A percentile compares a stretch with the other conserved stretches of the same genome.
These are phyloP conservation scores for Tylopilus balloui DNA, from an alignment of 768 basidiomycete genomes.

Conservation along the genomic window DNA sequence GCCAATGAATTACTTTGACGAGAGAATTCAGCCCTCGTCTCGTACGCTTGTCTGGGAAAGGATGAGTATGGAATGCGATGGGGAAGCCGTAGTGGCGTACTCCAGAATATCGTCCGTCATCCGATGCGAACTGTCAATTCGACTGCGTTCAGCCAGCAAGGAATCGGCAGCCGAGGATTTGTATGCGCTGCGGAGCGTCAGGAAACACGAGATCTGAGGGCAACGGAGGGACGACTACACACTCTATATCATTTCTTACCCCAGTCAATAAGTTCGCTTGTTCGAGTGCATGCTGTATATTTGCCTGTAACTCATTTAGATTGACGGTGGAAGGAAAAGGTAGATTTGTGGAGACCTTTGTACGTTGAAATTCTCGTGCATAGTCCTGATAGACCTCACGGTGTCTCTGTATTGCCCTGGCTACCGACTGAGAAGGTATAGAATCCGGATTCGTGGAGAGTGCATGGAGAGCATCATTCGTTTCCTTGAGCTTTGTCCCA, in stretches of 20 bases:
- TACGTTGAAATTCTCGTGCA: conserved; percentile 75
- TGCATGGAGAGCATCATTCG: conserved; percentile 71
- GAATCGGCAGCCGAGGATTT: conserved; percentile 87
- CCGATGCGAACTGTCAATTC: conserved; percentile 87
- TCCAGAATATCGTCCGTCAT: conserved; percentile 92
- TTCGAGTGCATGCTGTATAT: conserved; percentile 78
- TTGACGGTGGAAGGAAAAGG: not conserved
- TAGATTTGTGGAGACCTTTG: conserved; percentile 52
- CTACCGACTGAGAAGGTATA: conserved; percentile 75
- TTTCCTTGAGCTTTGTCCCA: conserved; percentile 70
- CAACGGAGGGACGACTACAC: conserved; percentile 22
- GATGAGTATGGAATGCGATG: not conserved
- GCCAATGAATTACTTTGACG: conserved; percentile 72
- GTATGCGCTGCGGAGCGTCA: conserved; percentile 61
- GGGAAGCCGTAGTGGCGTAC: conserved; percentile 41
- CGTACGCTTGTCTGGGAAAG: conserved; percentile 82
- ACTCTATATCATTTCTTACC: conserved; percentile 97
- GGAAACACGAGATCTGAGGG: not conserved
- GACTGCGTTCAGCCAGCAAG: conserved; percentile 79
- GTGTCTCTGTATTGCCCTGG: conserved; percentile 87
- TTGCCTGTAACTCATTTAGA: conserved; percentile 47
- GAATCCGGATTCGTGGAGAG: conserved; percentile 62
- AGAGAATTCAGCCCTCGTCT: conserved; percentile 89
- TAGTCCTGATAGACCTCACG: conserved; percentile 88
- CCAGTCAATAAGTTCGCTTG: conserved; percentile 84